Conservation (phyloP, 2,329 filamentous ascomycete genomes). For the Verticillium nubilum region DNA sequence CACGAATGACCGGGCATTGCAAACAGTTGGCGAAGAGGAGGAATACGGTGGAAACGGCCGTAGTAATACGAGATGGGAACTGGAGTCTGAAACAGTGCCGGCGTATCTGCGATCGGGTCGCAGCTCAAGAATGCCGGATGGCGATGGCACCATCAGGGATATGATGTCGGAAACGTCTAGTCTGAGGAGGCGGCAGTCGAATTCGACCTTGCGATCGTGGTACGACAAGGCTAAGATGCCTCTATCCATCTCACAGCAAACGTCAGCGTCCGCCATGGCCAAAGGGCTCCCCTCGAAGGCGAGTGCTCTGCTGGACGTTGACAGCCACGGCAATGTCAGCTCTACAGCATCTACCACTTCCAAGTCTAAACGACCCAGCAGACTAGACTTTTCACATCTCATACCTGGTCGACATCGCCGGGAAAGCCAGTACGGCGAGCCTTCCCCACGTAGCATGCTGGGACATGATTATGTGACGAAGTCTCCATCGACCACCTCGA, state of each 20-base stretch:
- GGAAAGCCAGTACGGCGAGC: constrained; percentile 13
- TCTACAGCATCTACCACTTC: constrained; percentile 13
- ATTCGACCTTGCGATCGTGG: constrained; percentile 50
- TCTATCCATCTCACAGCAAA: constrained; percentile 53
- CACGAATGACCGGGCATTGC: constrained; percentile 16
- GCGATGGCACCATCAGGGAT: constrained; percentile 5
- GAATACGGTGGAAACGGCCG: constrained; percentile 12
- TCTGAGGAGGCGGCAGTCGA: constrained; percentile 43
- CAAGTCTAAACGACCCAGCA: constrained; percentile 40
- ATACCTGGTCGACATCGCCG: constrained; percentile 24
- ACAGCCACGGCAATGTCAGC: constrained; percentile 22
- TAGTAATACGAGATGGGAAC: constrained; percentile 31
- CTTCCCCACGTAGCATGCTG: constrained; percentile 18
- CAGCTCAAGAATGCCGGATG: constrained; percentile 5
- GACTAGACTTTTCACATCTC: constrained; percentile 42
- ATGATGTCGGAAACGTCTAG: constrained; percentile 34
- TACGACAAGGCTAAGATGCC: constrained; percentile 53
- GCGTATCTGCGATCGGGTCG: constrained; percentile 17
- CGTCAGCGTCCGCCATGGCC: constrained; percentile 52
- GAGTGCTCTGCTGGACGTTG: constrained; percentile 39
- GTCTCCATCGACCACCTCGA: constrained; percentile 38
- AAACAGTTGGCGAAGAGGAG: constrained; percentile 4
- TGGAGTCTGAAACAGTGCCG: constrained; percentile 42
- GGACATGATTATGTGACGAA: constrained; percentile 29
- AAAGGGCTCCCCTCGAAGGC: constrained; percentile 47